Evolutionary conservation across 495 filamentous ascomycete species (phyloP).

Genomic region (Tuber melanosporum): DNA sequence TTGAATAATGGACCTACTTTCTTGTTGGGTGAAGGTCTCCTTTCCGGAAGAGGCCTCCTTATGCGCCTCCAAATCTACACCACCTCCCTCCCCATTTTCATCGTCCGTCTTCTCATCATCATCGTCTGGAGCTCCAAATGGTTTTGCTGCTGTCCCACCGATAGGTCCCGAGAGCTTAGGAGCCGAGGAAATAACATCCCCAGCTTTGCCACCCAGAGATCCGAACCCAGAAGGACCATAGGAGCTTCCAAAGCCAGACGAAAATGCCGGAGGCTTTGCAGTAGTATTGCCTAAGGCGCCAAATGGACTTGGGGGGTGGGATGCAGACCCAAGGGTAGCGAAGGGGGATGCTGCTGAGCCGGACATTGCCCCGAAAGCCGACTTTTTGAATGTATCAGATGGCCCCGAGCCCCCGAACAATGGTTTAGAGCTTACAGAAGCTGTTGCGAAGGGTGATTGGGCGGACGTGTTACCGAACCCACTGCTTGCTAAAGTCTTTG

Average conservation of each 20-base stretch:
- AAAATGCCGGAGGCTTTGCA: constrained; percentile 24
- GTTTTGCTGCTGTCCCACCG: constrained; percentile 47
- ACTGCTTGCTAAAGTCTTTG: constrained; percentile 32
- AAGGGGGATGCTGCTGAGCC: constrained; percentile 37
- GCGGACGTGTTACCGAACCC: constrained; percentile 40
- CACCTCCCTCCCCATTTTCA: constrained; percentile 47
- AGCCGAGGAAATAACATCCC: constrained; percentile 37
- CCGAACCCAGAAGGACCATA: constrained; percentile 38
- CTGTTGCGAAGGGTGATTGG: constrained; percentile 40
- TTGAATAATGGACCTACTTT: constrained; percentile 46
- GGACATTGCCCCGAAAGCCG: constrained; percentile 48
- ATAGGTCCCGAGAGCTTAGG: constrained; percentile 43
- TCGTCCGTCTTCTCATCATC: constrained; percentile 47
- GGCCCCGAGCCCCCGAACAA: constrained; percentile 37
- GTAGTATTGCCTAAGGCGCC: constrained; percentile 29
- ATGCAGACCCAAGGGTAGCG: constrained; percentile 22
- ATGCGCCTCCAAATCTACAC: constrained; percentile 46
- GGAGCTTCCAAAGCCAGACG: constrained; percentile 20
- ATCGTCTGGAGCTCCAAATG: constrained; percentile 53
- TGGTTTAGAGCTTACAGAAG: constrained; percentile 26
- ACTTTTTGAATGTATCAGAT: constrained; percentile 49
- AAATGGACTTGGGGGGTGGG: constrained; percentile 29
- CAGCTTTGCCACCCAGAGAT: constrained; percentile 23
- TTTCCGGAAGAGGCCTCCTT: constrained; percentile 47
- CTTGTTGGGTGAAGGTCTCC: constrained; percentile 54